These are phyloP conservation scores for Fusarium palustre DNA, from an alignment of 2,329 filamentous ascomycete species.

Conservation along the genomic window DNA sequence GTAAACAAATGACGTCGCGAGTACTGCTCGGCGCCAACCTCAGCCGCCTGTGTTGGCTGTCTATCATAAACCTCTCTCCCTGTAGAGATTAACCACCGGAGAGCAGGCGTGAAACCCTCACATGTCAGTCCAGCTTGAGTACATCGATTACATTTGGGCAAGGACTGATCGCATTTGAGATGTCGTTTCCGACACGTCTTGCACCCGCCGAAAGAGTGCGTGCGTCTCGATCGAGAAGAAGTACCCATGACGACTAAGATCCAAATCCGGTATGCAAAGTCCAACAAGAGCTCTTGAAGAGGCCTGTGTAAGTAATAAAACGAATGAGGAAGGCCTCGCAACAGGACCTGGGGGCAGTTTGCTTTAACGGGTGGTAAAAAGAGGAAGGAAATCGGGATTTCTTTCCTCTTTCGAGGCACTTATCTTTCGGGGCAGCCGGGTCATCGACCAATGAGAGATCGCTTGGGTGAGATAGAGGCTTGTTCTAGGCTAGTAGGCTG, in stretches of 20 bases:
- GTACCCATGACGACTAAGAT: neutral
- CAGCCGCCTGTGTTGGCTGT: conserved; percentile 22
- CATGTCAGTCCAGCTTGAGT: conserved; percentile 30
- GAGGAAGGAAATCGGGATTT: conserved; percentile 30
- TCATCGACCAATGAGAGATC: conserved; percentile 4
- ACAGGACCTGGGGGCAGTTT: neutral
- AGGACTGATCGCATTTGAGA: conserved; percentile 40
- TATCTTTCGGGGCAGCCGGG: conserved; percentile 22
- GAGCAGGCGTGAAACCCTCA: conserved; percentile 37
- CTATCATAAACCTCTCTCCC: conserved; percentile 35
- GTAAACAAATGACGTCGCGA: conserved; percentile 40
- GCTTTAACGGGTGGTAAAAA: conserved; percentile 26
- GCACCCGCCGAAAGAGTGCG: conserved; percentile 41
- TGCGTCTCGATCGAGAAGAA: conserved; percentile 30
- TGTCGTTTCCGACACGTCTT: conserved; percentile 43
- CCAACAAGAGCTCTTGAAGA: neutral
- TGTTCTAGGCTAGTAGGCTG: neutral
- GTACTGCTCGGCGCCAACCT: conserved; percentile 26
- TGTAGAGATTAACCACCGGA: conserved; percentile 38
- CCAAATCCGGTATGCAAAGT: neutral
- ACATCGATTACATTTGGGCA: conserved; percentile 36
- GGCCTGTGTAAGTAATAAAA: neutral
- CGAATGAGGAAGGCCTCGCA: neutral
- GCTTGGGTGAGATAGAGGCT: neutral
- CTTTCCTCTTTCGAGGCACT: conserved; percentile 17